Evolutionary conservation across 345 rosid species (phyloP), one percentile per base, ranked within the genome.

Genomic region (Eucalyptus virginea): DNA sequence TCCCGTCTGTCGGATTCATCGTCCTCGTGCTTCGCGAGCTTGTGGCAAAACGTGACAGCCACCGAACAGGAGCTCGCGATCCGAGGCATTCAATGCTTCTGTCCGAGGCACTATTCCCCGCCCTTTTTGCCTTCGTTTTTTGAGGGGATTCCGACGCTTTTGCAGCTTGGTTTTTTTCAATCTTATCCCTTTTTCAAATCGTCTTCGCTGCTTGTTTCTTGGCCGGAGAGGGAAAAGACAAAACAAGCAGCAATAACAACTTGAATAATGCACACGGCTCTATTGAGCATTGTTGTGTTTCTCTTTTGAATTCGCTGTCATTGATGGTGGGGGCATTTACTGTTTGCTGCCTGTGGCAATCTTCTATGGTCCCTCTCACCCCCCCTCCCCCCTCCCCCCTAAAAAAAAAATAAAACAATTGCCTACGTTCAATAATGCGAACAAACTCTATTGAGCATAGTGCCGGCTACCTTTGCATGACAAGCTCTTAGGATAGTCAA

Each of bases 11-110:
- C 47, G 15, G 30, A 44, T 77, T 40, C 83, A 23, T 21, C 30
- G 83, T 21, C 83, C 24, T 42, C 83, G 47, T 17, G 40, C 40
- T 65, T n/a, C 40, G 77, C 40, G 21, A 16, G 40, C 15, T n/a
- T 3, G 86, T 45, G 44, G 18, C 88, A 87, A 32, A 90, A 89
- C 56, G 90, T 92, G 94, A 92, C 90, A 91, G 88, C 89, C 90
- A 92, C 91, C 86, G 52, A 81, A 89, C 90, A 77, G 60, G 60
- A 44, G 93, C 94, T 30, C 92, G 90, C 86, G 92, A 91, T 91
- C 94, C 92, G 88, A 92, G 52, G 85, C 85, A 77, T 40, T 77
- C 85, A 77, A 77, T 77, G 21, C 86, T 10, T 13, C 45, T 72
- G 83, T 69, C 81, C 42, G 83, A 21, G 30, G 16, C 85, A 23